Evolutionary conservation across 805 yeast species (phyloP), one percentile per base, ranked within the genome.

Genomic region (Metschnikowia picachoensis): DNA sequence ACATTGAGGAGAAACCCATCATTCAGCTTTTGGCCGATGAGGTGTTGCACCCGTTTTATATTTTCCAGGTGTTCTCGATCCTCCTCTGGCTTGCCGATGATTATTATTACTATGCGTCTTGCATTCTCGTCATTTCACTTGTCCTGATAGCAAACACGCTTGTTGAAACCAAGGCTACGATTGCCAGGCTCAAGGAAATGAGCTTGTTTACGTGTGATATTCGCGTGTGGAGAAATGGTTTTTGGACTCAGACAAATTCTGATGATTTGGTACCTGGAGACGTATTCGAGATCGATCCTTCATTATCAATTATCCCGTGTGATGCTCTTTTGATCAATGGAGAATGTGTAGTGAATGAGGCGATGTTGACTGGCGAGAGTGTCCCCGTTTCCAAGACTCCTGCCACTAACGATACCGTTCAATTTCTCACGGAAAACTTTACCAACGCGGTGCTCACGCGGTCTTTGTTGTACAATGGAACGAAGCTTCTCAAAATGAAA

Each of bases 321-420:
- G 99, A 94, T 65, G 85, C 96, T 0, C 65, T 94, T 11, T 71
- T 94, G 41, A 67, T 92, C 15, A 80, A 90, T 30, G 99, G 99
- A 42, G 98, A 91, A 61, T 87, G 96, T 61, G 90, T 94, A 44
- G 86, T 94, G n/a, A 94, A 94, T 64, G 99, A 94, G 62, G 87
- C 97, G 6, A 94, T 94, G 96, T 74, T 94, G 16, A 94, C 99
- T 0, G 99, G 99, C 34, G 99, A 94, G 64, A 89, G 97, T 43
- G 97, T 94, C 1, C 99, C 99, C 0, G 96, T 94, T 2, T 80
- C 97, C 0, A 94, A 94, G 62, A 51, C 73, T 10, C 77, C 87
- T 2, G 88, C 94, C 1, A 67, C 75, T 1, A 74, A 77, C 13
- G 90, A 83, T 8, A 73, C 83, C 0, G 77, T 89, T 34, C 66